phyloP scores from a whole-genome alignment of 2,329 filamentous ascomycete species.

The Fusarium sp. region DNA sequence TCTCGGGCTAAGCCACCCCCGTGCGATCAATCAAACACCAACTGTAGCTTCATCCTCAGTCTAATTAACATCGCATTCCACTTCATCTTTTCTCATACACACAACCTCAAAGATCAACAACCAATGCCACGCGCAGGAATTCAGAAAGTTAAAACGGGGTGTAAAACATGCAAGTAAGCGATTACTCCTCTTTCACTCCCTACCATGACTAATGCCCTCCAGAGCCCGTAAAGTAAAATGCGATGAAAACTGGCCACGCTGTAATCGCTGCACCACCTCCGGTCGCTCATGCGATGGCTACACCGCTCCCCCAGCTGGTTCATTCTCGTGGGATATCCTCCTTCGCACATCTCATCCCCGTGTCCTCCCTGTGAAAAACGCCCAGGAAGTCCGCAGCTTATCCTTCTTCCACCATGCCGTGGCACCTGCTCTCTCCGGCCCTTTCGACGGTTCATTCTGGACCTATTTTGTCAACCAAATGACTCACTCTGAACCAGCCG shows the following conservation, averaged over 20 bases:
- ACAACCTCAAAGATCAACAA: background rate
- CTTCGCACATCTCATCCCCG: constrained; percentile 44
- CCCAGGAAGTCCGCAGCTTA: constrained; percentile 51
- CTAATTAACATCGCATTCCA: background rate
- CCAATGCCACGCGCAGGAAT: constrained; percentile 46
- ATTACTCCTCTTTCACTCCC: constrained; percentile 30
- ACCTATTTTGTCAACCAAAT: constrained; percentile 57
- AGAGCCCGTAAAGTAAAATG: constrained; percentile 70
- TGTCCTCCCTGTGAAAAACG: constrained; percentile 40
- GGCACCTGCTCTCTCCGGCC: constrained; percentile 54
- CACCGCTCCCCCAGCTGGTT: constrained; percentile 49
- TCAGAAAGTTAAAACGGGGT: constrained; percentile 61
- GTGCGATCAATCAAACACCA: constrained; percentile 19
- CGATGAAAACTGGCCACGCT: constrained; percentile 66
- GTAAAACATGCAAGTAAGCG: constrained; percentile 68
- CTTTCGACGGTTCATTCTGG: constrained; percentile 58
- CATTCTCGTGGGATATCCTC: constrained; percentile 54
- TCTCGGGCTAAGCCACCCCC: background rate
- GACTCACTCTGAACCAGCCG: constrained; percentile 54
- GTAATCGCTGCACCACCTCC: constrained; percentile 64
- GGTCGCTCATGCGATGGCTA: constrained; percentile 70
- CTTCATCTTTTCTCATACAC: constrained; percentile 1
- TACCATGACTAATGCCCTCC: background rate
- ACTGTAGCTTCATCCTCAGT: background rate
- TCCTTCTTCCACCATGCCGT: constrained; percentile 56